Base-by-base conservation (phyloP, 2,329 filamentous ascomycete species). In the Ceratocystis colombiana region DNA sequence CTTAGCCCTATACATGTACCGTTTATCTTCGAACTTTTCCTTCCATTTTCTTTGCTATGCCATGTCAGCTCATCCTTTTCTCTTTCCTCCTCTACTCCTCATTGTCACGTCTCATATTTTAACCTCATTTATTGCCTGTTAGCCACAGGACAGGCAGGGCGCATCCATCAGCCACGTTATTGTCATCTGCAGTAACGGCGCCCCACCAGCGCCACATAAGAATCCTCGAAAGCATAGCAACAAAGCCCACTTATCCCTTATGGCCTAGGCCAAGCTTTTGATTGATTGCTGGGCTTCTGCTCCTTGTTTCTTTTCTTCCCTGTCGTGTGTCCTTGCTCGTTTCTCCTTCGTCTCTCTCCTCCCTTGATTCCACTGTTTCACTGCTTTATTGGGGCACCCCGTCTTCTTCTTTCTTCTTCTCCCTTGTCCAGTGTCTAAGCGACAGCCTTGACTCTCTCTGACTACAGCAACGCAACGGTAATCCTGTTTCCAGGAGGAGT, bases 371-470 rank as follows among this genome's bases (percentile, higher is more conserved):
- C 7, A n/a, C 53, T 61, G 20, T n/a, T 61, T 61, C 25, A n/a
- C 15, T 62, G 33, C 44, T 37, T 62, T n/a, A 22, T n/a, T 62
- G 33, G 30, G 22, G n/a, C 37, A 41, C 30, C 59, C 30, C 33
- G n/a, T 44, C 33, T 62, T 41, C 59, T 30, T 62, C 20, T 17
- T 61, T 61, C 55, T 61, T 62, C 59, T 28, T 62, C 30, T 45
- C 12, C 59, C 59, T 37, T 41, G 59, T 20, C 59, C 15, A n/a
- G 17, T 41, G n/a, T 62, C 41, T 62, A 41, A 62, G 30, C 45
- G 45, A 53, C 30, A 30, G 45, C 62, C 46, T 63, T n/a, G 62
- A 37, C 48, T 53, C 55, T 41, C 48, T 53, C 55, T 41, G 62
- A 48, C 41, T 63, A 44, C 33, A 63, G 22, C 61, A 63, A 46